Evolutionary conservation across 441 rosid genomes (phyloP), one percentile per base, ranked within the genome.

Genomic region (Populus trichocarpa): DNA sequence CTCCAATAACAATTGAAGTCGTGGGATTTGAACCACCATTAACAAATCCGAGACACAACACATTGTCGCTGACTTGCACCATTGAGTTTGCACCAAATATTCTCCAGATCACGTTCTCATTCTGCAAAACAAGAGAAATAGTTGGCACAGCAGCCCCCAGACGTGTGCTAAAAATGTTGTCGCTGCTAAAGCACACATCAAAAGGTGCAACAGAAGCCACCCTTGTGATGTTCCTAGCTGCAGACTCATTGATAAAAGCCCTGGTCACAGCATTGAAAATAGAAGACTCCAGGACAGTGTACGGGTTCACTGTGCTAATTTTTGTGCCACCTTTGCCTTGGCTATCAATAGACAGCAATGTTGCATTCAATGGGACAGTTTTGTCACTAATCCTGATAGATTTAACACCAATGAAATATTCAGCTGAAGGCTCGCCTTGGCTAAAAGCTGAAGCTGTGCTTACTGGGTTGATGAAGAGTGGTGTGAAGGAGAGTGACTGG

Each of bases 1-100:
- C 99, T 75, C 99, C 97, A 18, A 95, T 78, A 3, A 93, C 91
- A 2, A 95, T 76, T 5, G 97, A 85, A 14, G 95, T 88, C 79
- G 53, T 82, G 0, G 91, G 87, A 11, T 86, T 75, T 2, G 79
- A 78, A 23, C 98, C 98, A 3, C 98, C 97, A 32, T 93, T 82
- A 8, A 95, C 83, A 9, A 95, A 81, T 22, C 93, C 99, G 16
- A 92, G 79, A 63, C 98, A 93, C 80, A 85, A 42, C 63, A 89
- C 92, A 3, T 85, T 81, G 3, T 86, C 75, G 10, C 79, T 81
- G 5, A 90, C 94, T 6, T 79, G 57, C 40, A 93, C 95, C 85
- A 95, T 88, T 2, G 96, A 95, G 69, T 95, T 95, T 3, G 92
- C 88, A 9, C 97, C 99, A 1, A 75, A 83, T 2, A 92, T 85